Base-by-base conservation (phyloP, 805 yeast genomes). In the Candida michaelii region DNA sequence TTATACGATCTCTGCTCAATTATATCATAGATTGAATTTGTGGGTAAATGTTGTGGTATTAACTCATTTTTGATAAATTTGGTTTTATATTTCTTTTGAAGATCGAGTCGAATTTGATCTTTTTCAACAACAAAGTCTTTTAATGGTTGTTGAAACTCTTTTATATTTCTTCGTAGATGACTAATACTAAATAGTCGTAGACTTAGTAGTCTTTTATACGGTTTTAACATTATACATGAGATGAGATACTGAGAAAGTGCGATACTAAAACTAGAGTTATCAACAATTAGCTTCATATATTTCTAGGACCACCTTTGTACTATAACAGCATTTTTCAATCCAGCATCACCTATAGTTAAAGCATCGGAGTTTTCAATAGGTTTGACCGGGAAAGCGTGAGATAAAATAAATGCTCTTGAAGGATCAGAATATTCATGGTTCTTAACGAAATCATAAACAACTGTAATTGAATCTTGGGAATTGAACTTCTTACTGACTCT, bases 361-460 rank as follows among this genome's bases (percentile, higher is more conserved):
- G 66, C 68, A 3, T 36, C 43, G 33, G 71, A 65, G 44, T 85
- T 80, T 38, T 76, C 80, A 30, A 91, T 77, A 19, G 83, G 80
- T 59, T 79, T 77, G 21, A 85, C 82, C 8, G 98, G 98, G 68
- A 88, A 88, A 0, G 95, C 80, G 48, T 85, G 80, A 42, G 85
- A 85, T 47, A 90, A 73, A 4, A 77, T 73, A 63, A 86, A 90
- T 4, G 69, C 61, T 56, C 83, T 75, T 9, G 62, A 43, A n/a
- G 64, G 58, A 1, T 79, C 71, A 48, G 78, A 71, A 19, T 55
- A 52, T 33, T 71, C 75, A 48, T 70, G 74, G 16, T 42, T 48
- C 38, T 66, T 58, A 9, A 88, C 93, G 61, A 76, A 85, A 14
- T 82, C 84, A 57, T 83, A 90, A 6, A 90, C 74, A 15, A 57